A percentile compares a stretch with the other conserved stretches of the same genome.
Conservation (phyloP, 2,329 filamentous ascomycete species). For the Rosellinia necatrix region DNA sequence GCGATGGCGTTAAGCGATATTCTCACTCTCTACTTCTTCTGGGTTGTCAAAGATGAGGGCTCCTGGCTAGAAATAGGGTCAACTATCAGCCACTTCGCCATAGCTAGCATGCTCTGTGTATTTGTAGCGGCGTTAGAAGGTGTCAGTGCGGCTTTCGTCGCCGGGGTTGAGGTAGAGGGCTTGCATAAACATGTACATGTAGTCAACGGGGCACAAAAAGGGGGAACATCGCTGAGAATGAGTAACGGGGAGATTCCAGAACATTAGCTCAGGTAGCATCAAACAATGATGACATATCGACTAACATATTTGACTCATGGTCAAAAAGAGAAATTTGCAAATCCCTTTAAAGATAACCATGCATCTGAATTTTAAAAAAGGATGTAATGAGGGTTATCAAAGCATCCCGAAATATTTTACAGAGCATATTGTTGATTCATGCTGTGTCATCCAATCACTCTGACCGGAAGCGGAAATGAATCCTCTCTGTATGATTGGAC, state of each 20-base stretch:
- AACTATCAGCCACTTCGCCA: slow-evolving; percentile 93
- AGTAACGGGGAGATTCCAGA: slow-evolving; percentile 8
- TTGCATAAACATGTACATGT: slow-evolving; percentile 14
- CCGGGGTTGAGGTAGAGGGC: slow-evolving; percentile 71
- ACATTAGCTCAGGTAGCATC: too few species aligned
- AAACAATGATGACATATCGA: too few species aligned
- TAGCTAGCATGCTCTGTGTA: slow-evolving; percentile 85
- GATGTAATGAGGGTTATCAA: too few species aligned
- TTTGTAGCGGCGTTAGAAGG: slow-evolving; percentile 90
- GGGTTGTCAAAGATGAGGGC: slow-evolving; percentile 94
- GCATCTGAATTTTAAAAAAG: too few species aligned
- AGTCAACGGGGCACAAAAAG: slow-evolving; percentile 20
- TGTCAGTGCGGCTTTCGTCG: slow-evolving; percentile 80
- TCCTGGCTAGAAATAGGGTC: slow-evolving; percentile 98
- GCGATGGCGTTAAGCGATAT: slow-evolving; percentile 92
- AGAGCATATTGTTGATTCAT: too few species aligned
- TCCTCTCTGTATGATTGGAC: too few species aligned
- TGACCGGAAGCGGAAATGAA: too few species aligned
- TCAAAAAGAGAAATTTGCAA: too few species aligned
- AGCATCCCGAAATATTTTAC: too few species aligned
- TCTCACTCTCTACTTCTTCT: slow-evolving; percentile 95
- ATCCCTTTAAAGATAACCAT: too few species aligned
- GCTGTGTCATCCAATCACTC: too few species aligned
- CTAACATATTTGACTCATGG: too few species aligned
- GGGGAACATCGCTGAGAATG: slow-evolving; percentile 6